Base-by-base conservation (phyloP, 2,329 filamentous ascomycete species). In the Aspergillus neoniger region DNA sequence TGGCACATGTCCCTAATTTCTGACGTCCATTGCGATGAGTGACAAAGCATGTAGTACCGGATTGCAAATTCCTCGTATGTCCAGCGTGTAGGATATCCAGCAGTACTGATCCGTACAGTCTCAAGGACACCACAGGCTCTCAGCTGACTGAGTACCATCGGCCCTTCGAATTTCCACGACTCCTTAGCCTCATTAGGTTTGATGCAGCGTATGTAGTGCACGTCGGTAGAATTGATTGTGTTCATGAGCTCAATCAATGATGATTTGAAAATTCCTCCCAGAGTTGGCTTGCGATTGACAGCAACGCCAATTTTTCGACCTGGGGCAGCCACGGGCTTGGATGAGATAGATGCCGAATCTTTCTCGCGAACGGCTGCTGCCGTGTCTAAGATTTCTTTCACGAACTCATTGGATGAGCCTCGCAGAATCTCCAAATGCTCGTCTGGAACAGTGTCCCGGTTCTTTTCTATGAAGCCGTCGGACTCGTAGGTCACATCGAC, bases 381-480 rank as follows among this genome's bases (percentile, higher is more conserved):
- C 36, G 92, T 91, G 55, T 93, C 90, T 47, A 99, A 80, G 6
- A 99, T 92, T 59, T 92, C 86, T 48, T 85, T 86, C 58, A 99
- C 82, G 82, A 99, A 99, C 52, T 82, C 80, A 77, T 97, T 99
- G 32, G 86, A 89, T 1, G 92, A 96, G 55, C 88, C 88, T 68
- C 87, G 89, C 65, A 99, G 84, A 39, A 99, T 90, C 61, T 95
- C 92, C 88, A 99, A 91, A 74, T 98, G 95, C 80, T 99, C 95
- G 73, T 99, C 95, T 5, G 95, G 95, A 50, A 99, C 95, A 19
- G 96, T 99, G 77, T 99, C 95, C 76, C 95, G 88, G 79, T 99
- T 99, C 85, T 99, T 99, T 77, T 99, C 96, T 71, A 99, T 97
- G 79, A 99, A 99, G 50, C 95, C 95, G 70, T 99, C 95, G 1